These are phyloP conservation scores for Trypanosoma cruzi DNA, from an alignment of 208 protist species.

Conservation along the genomic window DNA sequence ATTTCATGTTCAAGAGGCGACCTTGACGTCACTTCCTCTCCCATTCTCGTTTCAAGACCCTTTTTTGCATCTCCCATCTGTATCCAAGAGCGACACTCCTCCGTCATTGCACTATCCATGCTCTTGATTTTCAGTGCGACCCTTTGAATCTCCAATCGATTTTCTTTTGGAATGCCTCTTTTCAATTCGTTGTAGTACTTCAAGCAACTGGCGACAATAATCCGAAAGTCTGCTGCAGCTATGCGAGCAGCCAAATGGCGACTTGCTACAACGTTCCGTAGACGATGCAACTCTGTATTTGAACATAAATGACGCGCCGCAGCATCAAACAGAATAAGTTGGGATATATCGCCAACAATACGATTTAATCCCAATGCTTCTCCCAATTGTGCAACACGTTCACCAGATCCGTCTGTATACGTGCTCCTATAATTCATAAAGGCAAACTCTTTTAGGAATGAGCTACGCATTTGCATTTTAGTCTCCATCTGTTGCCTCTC, in stretches of 20 bases:
- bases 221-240: conserved; percentile 29
- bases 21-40: not conserved
- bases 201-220: conserved; percentile 28
- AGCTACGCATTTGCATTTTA: conserved; percentile 19
- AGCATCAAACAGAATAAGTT: conserved; percentile 62
- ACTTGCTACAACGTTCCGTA: conserved; percentile 38
- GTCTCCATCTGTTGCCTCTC: not conserved
- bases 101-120: conserved; percentile 32
- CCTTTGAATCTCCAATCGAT: conserved; percentile 36
- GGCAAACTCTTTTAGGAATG: conserved; percentile 13
- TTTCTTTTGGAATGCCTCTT: conserved; percentile 29
- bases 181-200: conserved; percentile 39
- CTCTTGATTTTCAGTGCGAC: conserved; percentile 43
- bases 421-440: conserved; percentile 6
- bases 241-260: conserved; percentile 48
- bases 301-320: conserved; percentile 47
- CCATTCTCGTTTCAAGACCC: not conserved
- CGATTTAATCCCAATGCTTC: conserved; percentile 41
- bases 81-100: conserved; percentile 35
- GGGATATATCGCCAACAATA: conserved; percentile 37
- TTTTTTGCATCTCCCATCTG: not conserved
- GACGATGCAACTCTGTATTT: conserved; percentile 33
- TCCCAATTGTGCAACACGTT: conserved; percentile 24
- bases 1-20: conserved; percentile 9
- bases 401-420: not conserved